phyloP scores from a whole-genome alignment of 2,329 filamentous ascomycete species.

The Aotearoamyces nothofagi region DNA sequence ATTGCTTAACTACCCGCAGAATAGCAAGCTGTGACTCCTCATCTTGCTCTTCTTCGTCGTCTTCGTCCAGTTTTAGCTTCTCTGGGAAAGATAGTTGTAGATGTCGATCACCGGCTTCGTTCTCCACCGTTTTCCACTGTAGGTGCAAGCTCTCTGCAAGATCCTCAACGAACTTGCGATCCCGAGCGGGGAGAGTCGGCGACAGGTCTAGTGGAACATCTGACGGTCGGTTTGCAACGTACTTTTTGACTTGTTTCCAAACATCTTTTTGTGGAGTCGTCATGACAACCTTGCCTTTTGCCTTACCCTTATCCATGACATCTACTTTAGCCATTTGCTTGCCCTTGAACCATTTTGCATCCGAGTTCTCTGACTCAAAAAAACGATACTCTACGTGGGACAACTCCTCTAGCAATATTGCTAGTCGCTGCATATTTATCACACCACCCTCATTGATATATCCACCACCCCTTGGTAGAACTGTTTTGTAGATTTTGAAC shows the following conservation, averaged over 20 bases:
- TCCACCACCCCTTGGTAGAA: constrained; percentile 73
- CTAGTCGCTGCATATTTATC: constrained; percentile 73
- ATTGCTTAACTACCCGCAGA: constrained; percentile 71
- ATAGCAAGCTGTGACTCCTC: constrained; percentile 76
- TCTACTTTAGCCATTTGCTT: constrained; percentile 63
- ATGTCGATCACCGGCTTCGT: constrained; percentile 50
- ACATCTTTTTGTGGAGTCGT: constrained; percentile 68
- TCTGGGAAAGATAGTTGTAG: constrained; percentile 44
- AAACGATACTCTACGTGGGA: constrained; percentile 82
- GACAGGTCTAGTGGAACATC: constrained; percentile 58
- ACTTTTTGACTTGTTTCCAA: constrained; percentile 72
- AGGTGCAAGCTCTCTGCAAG: constrained; percentile 56
- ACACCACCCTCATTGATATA: constrained; percentile 94
- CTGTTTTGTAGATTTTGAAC: constrained; percentile 91
- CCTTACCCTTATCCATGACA: constrained; percentile 41
- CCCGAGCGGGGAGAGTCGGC: constrained; percentile 57
- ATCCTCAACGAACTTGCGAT: constrained; percentile 87
- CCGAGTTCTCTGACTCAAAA: constrained; percentile 79
- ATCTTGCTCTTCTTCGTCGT: constrained; percentile 56
- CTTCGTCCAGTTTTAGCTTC: constrained; percentile 30
- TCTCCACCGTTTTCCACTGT: constrained; percentile 46
- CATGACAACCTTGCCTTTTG: constrained; percentile 58
- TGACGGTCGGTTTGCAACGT: constrained; percentile 57
- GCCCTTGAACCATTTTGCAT: constrained; percentile 82
- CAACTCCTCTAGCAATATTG: constrained; percentile 65